Conservation (phyloP, 805 yeast species). For the Sugiyamaella lignohabitans region DNA sequence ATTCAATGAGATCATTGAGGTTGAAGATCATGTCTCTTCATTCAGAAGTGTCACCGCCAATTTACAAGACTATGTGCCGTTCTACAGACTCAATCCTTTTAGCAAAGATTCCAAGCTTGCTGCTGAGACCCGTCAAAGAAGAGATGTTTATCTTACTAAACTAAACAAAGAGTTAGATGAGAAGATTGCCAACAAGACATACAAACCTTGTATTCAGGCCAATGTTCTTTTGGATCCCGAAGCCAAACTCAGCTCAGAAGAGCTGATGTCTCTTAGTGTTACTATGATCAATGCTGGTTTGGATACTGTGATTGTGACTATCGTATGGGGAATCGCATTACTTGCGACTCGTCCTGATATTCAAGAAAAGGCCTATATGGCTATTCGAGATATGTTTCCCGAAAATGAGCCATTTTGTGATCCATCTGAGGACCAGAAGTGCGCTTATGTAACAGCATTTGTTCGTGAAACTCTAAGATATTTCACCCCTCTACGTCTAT, state of each 20-base stretch:
- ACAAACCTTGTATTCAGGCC: constrained; percentile 22
- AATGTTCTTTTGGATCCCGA: constrained; percentile 18
- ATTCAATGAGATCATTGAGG: constrained; percentile 27
- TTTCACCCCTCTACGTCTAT: constrained; percentile 62
- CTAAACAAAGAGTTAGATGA: constrained; percentile 16
- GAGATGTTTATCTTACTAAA: constrained; percentile 16
- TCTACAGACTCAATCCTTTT: constrained; percentile 18
- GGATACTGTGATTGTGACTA: constrained; percentile 2
- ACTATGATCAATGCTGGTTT: constrained; percentile 9
- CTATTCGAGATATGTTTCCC: constrained; percentile 28
- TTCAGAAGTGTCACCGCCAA: constrained; percentile 34
- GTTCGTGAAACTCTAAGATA: constrained; percentile 53
- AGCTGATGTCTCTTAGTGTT: constrained; percentile 4
- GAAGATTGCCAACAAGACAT: constrained; percentile 12
- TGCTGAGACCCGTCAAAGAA: constrained; percentile 17
- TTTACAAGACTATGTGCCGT: constrained; percentile 34
- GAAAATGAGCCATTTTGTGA: constrained; percentile 18
- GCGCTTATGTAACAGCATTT: constrained; percentile 48
- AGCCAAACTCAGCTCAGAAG: constrained; percentile 16
- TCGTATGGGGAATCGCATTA: constrained; percentile 3
- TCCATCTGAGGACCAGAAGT: constrained; percentile 27
- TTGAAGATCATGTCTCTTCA: constrained; percentile 29
- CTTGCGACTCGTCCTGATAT: constrained; percentile 1
- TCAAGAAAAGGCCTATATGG: constrained; percentile 5
- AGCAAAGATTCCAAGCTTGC: constrained; percentile 12